phyloP scores from a whole-genome alignment of 306 rosid species.

The Vicia sativa region DNA sequence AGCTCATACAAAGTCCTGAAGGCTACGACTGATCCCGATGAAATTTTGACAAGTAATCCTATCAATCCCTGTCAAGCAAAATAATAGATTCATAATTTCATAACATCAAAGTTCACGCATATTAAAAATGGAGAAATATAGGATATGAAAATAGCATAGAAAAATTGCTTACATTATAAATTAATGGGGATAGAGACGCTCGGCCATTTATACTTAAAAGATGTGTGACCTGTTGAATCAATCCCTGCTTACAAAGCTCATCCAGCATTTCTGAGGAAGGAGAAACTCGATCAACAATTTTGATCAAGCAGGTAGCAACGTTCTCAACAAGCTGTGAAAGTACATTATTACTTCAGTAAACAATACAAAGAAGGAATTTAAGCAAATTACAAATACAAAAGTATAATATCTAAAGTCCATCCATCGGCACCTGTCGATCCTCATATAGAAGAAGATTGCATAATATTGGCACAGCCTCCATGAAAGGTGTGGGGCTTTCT shows the following conservation, averaged over 20 bases:
- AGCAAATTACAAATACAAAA: constrained; percentile 14
- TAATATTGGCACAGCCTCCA: constrained; percentile 93
- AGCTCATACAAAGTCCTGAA: constrained; percentile 79
- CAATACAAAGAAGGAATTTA: constrained; percentile 21
- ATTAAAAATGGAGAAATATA: constrained; percentile 30
- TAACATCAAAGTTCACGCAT: constrained; percentile 28
- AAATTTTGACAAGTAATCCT: constrained; percentile 78
- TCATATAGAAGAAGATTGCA: constrained; percentile 95
- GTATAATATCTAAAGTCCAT: constrained; percentile 26
- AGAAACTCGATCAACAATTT: constrained; percentile 70
- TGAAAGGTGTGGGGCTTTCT: constrained; percentile 69
- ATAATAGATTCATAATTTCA: constrained; percentile 36
- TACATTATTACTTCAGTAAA: constrained; percentile 37
- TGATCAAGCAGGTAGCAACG: constrained; percentile 81
- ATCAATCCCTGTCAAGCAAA: constrained; percentile 77
- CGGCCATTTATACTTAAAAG: constrained; percentile 69
- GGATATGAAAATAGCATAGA: constrained; percentile 4
- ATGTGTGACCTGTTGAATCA: constrained; percentile 72
- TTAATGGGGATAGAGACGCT: constrained; percentile 61
- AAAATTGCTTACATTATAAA: constrained; percentile 62
- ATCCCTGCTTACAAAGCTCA: constrained; percentile 79
- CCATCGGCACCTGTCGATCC: constrained; percentile 76
- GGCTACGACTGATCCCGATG: constrained; percentile 82
- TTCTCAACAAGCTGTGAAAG: constrained; percentile 82
- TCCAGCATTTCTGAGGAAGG: constrained; percentile 78